Base-by-base conservation (phyloP, 2,329 filamentous ascomycete genomes). In the Microcera coccophila region DNA sequence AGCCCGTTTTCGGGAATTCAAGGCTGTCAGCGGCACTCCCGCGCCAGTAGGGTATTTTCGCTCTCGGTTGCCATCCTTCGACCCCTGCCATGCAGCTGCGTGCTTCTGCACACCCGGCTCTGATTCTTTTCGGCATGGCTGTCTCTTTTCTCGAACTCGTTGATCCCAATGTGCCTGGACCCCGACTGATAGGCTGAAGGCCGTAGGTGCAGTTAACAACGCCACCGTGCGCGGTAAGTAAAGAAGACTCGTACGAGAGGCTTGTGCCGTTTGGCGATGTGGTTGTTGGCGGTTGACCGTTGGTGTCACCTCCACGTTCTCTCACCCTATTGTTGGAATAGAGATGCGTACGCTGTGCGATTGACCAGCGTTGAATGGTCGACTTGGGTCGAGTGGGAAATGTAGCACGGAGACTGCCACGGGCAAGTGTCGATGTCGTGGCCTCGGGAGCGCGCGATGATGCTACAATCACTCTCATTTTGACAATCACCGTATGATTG, bases 1-100 rank as follows among this genome's bases (percentile, higher is more conserved):
- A 46, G 52, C 45, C 44, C 49, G 40, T 40, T 52, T 28, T 48
- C 41, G 44, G 42, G 37, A 45, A 39, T 24, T 45, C 45, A 39
- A 53, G 36, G 22, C 36, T 32, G 37, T 40, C 41, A 32, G 44
- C 32, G 28, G 33, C 33, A 35, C 33, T 35, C 18, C 5, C 33
- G 8, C 15, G 16, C 12, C 18, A 44, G 38, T 34, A 42, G 34
- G 28, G 28, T 39, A 9, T 9, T 16, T 35, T 18, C 37, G 28
- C 36, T 28, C 20, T 38, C 37, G 36, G 34, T 20, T 16, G 34
- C 17, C 11, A 32, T 32, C 33, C 33, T 18, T 16, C 15, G n/a
- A n/a, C n/a, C n/a, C 14, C 4, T 28, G 20, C 18, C 12, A 19
- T 18, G 33, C 20, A 39, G 15, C 37, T 15, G 32, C 21, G 19